phyloP scores from a whole-genome alignment of 225 moss, liverwort and hornwort species.

The Polytrichum formosum region DNA sequence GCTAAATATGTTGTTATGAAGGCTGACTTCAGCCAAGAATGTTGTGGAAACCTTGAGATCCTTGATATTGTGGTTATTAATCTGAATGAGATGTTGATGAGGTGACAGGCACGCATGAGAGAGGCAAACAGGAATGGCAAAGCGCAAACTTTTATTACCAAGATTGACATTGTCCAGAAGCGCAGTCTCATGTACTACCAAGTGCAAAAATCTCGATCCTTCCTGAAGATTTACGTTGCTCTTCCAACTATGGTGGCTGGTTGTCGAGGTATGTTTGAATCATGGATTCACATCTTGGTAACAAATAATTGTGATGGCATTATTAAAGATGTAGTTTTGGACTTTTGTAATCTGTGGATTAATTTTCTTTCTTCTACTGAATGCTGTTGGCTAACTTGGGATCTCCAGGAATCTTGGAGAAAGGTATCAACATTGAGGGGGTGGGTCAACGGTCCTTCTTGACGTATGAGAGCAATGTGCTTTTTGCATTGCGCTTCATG shows the following conservation, averaged over 20 bases:
- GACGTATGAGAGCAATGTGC: constrained; percentile 96
- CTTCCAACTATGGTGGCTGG: constrained; percentile 92
- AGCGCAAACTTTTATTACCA: constrained; percentile 70
- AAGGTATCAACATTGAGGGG: constrained; percentile 84
- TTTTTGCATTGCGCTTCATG: constrained; percentile 98
- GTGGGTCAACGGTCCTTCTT: constrained; percentile 70
- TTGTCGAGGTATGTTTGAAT: constrained; percentile 63
- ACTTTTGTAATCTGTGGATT: too few species aligned
- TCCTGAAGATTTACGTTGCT: constrained; percentile 78
- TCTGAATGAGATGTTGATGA: not conserved
- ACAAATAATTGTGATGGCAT: too few species aligned
- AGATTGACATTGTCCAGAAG: constrained; percentile 80
- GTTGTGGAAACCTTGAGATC: too few species aligned
- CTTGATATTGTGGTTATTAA: not conserved
- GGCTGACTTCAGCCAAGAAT: too few species aligned
- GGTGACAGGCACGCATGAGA: constrained; percentile 72
- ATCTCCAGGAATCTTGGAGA: constrained; percentile 83
- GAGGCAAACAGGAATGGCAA: constrained; percentile 75
- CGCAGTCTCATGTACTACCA: constrained; percentile 96
- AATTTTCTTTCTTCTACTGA: constrained; percentile 4
- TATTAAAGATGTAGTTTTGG: too few species aligned
- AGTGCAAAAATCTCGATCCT: constrained; percentile 67
- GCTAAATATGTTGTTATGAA: too few species aligned
- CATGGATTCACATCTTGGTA: not conserved
- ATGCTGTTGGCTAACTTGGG: constrained; percentile 4